phyloP scores from a whole-genome alignment of 495 filamentous ascomycete genomes.

The Penicilliopsis zonata region DNA sequence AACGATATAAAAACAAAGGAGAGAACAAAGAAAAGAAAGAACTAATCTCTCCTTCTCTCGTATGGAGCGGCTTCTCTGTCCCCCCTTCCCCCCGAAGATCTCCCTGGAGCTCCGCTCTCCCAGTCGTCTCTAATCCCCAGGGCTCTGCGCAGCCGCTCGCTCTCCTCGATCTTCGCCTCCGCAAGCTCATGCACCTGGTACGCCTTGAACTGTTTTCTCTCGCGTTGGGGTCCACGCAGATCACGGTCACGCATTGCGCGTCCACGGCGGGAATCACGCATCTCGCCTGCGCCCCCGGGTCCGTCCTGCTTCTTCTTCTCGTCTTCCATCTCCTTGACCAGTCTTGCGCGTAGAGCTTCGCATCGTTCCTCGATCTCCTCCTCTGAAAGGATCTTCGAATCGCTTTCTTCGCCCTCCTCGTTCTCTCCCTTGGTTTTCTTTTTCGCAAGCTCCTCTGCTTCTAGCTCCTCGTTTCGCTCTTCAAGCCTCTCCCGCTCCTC shows the following conservation, averaged over 20 bases:
- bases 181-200: constrained; percentile 96
- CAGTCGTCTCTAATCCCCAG: constrained; percentile 82
- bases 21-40: not conserved
- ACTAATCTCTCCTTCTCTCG: constrained; percentile 1
- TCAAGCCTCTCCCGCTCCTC: constrained; percentile 82
- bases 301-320: constrained; percentile 6
- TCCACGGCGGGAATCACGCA: not conserved
- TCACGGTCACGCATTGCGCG: too few relatives aligned
- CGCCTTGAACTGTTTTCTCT: constrained; percentile 54
- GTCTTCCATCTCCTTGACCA: constrained; percentile 23
- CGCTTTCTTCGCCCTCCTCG: constrained; percentile 37
- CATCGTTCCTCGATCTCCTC: constrained; percentile 31
- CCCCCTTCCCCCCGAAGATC: constrained; percentile 30
- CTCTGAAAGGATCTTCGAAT: constrained; percentile 40
- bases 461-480: constrained; percentile 53
- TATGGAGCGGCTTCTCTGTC: constrained; percentile 18
- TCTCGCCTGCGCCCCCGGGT: constrained; percentile 1
- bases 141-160: constrained; percentile 75
- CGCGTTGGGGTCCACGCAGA: constrained; percentile 12
- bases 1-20: not conserved
- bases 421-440: constrained; percentile 6
- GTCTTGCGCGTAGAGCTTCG: constrained; percentile 13
- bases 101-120: constrained; percentile 66
- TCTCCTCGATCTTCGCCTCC: constrained; percentile 93
- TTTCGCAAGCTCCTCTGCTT: constrained; percentile 11